These are phyloP conservation scores for Cucurbita ficifolia DNA, from an alignment of 306 rosid genomes.

Conservation along the genomic window DNA sequence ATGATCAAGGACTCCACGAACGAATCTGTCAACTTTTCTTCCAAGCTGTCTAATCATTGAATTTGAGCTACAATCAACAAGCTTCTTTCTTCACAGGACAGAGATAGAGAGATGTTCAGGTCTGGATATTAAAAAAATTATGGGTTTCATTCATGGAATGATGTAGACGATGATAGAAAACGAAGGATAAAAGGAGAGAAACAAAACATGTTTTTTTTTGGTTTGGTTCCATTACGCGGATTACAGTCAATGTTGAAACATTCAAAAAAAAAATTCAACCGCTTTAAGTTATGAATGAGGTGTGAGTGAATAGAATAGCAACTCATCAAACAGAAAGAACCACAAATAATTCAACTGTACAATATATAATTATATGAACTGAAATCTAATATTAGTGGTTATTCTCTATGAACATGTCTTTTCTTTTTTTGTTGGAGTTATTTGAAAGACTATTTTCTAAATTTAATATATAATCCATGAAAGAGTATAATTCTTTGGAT, in stretches of 20 bases:
- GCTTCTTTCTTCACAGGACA: neutral
- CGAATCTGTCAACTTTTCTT: neutral
- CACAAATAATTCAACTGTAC: neutral
- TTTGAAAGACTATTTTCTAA: too few species aligned
- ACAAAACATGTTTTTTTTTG: neutral
- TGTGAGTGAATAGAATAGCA: neutral
- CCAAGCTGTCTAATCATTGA: neutral
- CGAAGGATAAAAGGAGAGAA: neutral
- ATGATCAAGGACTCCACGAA: neutral
- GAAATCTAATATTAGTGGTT: too few species aligned
- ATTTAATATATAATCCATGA: too few species aligned
- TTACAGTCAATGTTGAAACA: slow-evolving; percentile 1
- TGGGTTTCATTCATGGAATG: neutral
- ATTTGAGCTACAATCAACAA: neutral
- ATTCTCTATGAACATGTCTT: too few species aligned
- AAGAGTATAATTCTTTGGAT: too few species aligned
- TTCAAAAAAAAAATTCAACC: neutral
- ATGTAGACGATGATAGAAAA: neutral
- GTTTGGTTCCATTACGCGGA: neutral
- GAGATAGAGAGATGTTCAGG: neutral
- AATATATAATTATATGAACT: too few species aligned
- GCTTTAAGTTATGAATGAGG: neutral
- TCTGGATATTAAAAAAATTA: neutral
- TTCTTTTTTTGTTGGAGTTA: too few species aligned
- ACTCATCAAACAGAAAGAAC: neutral